Percentiles rank a stretch among this genome's conserved stretches.
Conservation (phyloP, 208 protist genomes). For the Vickermania ingenoplastis region DNA sequence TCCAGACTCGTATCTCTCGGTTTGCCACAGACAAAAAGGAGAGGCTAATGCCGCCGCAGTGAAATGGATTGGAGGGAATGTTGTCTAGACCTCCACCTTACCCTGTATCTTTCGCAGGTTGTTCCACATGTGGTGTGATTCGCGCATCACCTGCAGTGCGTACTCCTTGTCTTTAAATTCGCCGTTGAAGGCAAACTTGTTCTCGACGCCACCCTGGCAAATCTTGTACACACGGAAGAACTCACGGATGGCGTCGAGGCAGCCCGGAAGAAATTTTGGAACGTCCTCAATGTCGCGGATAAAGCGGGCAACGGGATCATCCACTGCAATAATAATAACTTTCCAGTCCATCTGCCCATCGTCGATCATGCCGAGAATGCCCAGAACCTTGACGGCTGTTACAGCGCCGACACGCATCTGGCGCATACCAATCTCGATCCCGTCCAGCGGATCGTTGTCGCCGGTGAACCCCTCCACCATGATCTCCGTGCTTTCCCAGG, state of each 20-base stretch:
- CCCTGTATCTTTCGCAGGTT: conserved; percentile 85
- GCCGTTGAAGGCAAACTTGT: conserved; percentile 87
- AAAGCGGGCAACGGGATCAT: conserved; percentile 84
- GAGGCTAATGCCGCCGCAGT: too few relatives aligned
- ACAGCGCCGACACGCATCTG: conserved; percentile 80
- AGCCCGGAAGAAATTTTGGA: conserved; percentile 82
- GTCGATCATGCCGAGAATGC: conserved; percentile 91
- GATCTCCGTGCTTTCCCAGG: conserved; percentile 92
- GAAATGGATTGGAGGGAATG: too few relatives aligned
- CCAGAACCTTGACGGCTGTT: conserved; percentile 82
- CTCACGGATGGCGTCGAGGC: conserved; percentile 80
- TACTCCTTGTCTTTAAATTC: conserved; percentile 83
- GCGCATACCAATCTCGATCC: conserved; percentile 83
- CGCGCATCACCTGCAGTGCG: conserved; percentile 80
- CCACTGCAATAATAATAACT: conserved; percentile 86
- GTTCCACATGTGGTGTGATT: conserved; percentile 90
- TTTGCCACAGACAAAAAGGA: too few relatives aligned
- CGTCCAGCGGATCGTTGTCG: conserved; percentile 91
- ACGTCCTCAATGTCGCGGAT: conserved; percentile 86
- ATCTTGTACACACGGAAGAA: conserved; percentile 92
- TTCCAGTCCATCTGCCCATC: conserved; percentile 95
- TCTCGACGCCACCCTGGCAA: conserved; percentile 85
- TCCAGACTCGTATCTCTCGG: too few relatives aligned
- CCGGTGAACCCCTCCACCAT: conserved; percentile 75
- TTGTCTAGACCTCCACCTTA: conserved; percentile 64